Evolutionary conservation across 2,329 filamentous ascomycete genomes (phyloP).

Genomic region (Colletotrichum aenigma): DNA sequence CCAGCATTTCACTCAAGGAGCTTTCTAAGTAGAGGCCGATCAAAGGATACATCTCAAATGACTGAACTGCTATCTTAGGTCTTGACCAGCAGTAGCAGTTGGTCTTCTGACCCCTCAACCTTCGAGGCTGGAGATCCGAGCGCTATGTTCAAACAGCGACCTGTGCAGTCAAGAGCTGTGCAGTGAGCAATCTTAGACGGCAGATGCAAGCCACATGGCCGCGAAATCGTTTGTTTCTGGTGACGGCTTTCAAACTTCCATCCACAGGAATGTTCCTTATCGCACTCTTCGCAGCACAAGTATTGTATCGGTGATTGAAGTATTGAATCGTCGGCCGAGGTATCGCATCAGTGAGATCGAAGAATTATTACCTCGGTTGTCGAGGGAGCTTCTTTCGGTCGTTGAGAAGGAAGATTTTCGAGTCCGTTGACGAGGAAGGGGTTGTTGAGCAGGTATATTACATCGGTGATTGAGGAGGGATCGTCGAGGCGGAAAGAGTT

Average conservation of each 20-base stretch:
- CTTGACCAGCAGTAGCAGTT: background rate
- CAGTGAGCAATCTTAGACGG: background rate
- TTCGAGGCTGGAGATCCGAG: background rate
- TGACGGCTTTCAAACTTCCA: background rate
- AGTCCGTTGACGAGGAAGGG: too few species aligned
- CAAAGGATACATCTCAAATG: background rate
- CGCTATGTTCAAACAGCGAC: background rate
- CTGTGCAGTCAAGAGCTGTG: background rate
- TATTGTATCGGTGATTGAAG: background rate
- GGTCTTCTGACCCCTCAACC: background rate
- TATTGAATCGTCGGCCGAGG: background rate
- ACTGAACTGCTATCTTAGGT: background rate
- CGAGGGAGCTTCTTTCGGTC: too few species aligned
- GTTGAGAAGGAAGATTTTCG: too few species aligned
- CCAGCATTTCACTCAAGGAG: background rate
- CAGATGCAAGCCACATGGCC: background rate
- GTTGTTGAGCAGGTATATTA: too few species aligned
- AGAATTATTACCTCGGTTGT: too few species aligned
- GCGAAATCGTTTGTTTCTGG: background rate
- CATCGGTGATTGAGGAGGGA: too few species aligned
- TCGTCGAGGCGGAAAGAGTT: too few species aligned
- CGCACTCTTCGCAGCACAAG: too few species aligned
- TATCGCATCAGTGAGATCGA: too few species aligned
- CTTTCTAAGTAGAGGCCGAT: background rate
- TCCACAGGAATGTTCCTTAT: background rate